Conservation (phyloP, 768 basidiomycete genomes). For the Collybiopsis luxurians region DNA sequence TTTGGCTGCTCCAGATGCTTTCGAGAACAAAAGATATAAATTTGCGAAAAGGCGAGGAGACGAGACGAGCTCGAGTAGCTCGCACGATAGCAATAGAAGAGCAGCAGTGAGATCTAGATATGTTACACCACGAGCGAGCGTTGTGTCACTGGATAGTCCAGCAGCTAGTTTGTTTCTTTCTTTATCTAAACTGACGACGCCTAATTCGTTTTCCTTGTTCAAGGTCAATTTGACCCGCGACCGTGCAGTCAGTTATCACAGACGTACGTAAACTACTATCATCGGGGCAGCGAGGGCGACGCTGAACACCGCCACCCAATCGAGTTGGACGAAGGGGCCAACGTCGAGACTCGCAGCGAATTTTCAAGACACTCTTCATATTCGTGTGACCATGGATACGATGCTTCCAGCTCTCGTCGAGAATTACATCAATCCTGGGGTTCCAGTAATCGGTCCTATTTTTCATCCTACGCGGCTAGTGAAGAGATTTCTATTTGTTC, state of each 20-base stretch:
- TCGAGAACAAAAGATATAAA: neutral
- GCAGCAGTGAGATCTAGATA: neutral
- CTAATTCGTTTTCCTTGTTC: neutral
- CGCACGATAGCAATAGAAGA: neutral
- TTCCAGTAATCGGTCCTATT: too few species aligned
- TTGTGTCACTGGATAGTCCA: neutral
- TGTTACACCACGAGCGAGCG: slow-evolving; percentile 1
- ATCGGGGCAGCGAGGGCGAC: neutral
- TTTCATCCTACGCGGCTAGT: neutral
- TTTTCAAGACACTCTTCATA: neutral
- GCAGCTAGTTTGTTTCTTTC: neutral
- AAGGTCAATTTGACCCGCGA: neutral
- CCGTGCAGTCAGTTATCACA: slow-evolving; percentile 8
- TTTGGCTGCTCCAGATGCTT: too few species aligned
- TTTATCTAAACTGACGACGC: neutral
- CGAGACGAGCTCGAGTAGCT: slow-evolving; percentile 4
- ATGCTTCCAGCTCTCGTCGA: neutral
- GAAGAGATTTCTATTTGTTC: too few species aligned
- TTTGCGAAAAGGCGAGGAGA: neutral
- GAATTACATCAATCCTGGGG: neutral
- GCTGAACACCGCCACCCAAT: neutral
- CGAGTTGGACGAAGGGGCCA: neutral
- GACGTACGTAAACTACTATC: neutral
- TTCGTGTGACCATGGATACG: slow-evolving; percentile 1
- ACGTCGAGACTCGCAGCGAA: neutral